Base-by-base conservation (phyloP, 805 yeast species). In the Ogataea pini region DNA sequence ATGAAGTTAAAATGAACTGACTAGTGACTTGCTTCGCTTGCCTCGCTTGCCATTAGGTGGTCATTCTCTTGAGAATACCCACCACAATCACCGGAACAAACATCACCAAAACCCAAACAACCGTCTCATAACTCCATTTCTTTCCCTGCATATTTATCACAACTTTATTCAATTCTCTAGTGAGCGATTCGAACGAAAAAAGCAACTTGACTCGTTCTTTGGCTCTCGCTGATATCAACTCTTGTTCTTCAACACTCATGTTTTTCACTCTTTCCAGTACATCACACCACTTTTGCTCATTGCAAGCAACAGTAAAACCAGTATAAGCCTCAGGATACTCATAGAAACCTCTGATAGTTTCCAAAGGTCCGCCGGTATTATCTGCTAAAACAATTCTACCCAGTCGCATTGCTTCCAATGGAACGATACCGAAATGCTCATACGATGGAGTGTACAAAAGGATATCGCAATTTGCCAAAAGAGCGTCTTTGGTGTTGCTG, bases 401-500 rank as follows among this genome's bases (percentile, higher is more conserved):
- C 48, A 79, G 74, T 40, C 85, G 76, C 97, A 94, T 91, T 10
- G 96, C 91, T 64, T 94, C 99, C 13, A 94, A 75, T 1, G 99
- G 99, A 8, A 94, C 99, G 54, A 94, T 94, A 12, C 99, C 99
- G 63, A 94, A 94, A 69, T 94, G 99, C 66, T 94, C 99, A 58
- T 78, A 78, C 0, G 86, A 75, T 2, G 99, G 99, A 0, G 99
- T 94, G 63, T 94, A 94, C 38, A 91, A 68, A 18, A 94, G 72
- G 47, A 86, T 57, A 40, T 77, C 75, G 2, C 91, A 75, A 8
- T 72, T 66, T 32, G 75, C 64, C 28, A 94, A 69, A 22, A 94
- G 73, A 2, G 76, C 70, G 62, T 75, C 82, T 67, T 89, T 89
- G 50, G 86, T 63, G 2, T 75, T 63, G 1, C 89, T 75, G 34